phyloP scores from a whole-genome alignment of 306 rosid species.

The Arachis hypogaea region DNA sequence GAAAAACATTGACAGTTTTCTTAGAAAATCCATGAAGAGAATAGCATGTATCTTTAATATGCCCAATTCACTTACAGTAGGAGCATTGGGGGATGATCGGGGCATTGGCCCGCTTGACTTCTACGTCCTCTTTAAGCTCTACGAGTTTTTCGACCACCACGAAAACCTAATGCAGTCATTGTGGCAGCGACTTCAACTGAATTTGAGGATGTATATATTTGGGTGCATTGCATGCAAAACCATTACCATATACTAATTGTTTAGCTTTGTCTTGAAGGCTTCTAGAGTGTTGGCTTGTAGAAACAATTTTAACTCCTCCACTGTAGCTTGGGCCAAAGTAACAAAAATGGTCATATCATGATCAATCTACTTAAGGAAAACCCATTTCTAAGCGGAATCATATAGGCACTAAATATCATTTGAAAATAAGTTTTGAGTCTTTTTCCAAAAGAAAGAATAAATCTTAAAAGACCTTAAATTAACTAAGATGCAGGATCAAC shows the following conservation, averaged over 20 bases:
- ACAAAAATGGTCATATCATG: neutral
- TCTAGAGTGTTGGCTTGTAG: neutral
- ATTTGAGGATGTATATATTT: too few relatives aligned
- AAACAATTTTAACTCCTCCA: neutral
- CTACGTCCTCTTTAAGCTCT: neutral
- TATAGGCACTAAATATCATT: neutral
- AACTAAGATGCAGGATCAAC: too few relatives aligned
- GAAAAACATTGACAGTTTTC: neutral
- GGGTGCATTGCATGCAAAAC: too few relatives aligned
- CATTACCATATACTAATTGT: too few relatives aligned
- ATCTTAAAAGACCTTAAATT: too few relatives aligned
- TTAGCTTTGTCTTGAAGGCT: neutral
- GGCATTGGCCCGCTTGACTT: neutral
- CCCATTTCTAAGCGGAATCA: neutral
- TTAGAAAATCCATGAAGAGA: too few relatives aligned
- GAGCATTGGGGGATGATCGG: neutral
- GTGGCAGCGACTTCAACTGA: neutral
- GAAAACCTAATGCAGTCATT: neutral
- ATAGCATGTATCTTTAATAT: neutral
- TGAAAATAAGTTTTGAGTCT: neutral
- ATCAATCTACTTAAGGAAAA: neutral
- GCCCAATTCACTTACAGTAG: neutral
- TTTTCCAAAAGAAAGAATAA: neutral
- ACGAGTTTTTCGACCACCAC: neutral
- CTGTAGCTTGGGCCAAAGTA: neutral